Conservation (phyloP, 1,139 yeast genomes). For the Taphrina communis region DNA sequence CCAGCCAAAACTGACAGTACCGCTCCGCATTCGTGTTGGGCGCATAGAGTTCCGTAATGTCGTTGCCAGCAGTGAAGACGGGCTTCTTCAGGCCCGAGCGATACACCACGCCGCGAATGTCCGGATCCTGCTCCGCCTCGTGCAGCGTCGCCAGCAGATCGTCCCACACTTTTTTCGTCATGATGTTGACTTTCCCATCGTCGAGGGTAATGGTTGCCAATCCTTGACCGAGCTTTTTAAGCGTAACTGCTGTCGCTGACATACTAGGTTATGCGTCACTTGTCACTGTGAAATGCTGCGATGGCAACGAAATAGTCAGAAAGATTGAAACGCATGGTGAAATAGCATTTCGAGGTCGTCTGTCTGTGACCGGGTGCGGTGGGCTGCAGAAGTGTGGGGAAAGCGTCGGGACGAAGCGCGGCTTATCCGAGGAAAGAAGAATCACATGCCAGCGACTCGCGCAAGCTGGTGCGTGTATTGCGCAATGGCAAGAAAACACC, state of each 20-base stretch:
- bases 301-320: too few species aligned
- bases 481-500: background rate
- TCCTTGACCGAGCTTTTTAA: conserved; percentile 27
- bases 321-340: too few species aligned
- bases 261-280: background rate
- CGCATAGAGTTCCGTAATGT: conserved; percentile 38
- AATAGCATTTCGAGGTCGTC: too few species aligned
- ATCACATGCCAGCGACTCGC: conserved; percentile 7
- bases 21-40: conserved; percentile 29
- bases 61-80: conserved; percentile 40
- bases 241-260: conserved; percentile 22
- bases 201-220: conserved; percentile 33
- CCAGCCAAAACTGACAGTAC: conserved; percentile 31
- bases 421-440: background rate
- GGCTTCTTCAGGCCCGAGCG: conserved; percentile 38
- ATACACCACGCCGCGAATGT: conserved; percentile 31
- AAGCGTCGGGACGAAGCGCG: background rate
- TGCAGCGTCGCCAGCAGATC: conserved; percentile 25
- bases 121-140: conserved; percentile 33
- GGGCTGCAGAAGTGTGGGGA: conserved; percentile 1
- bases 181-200: conserved; percentile 38
- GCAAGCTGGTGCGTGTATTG: background rate
- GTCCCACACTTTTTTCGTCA: conserved; percentile 36
- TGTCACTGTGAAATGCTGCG: too few species aligned
- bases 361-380: too few species aligned